Evolutionary conservation across 2,329 filamentous ascomycete species (phyloP).

Genomic region (Didymella pomorum): DNA sequence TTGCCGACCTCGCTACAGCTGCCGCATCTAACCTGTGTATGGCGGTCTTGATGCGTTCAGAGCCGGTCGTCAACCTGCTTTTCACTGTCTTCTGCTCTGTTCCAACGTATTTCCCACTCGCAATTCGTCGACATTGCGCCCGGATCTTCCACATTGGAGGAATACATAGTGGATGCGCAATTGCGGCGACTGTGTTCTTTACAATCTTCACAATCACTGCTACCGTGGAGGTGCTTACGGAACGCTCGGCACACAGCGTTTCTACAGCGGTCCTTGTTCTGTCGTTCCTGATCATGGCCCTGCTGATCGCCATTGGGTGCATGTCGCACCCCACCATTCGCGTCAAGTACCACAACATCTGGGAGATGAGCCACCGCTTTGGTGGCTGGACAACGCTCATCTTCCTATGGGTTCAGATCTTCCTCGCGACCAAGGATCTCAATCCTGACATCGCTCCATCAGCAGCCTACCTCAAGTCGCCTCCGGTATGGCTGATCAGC

Average conservation of each 20-base stretch:
- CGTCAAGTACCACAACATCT: slow-evolving; percentile 44
- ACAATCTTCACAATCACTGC: slow-evolving; percentile 53
- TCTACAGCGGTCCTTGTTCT: slow-evolving; percentile 35
- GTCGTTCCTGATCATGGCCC: slow-evolving; percentile 41
- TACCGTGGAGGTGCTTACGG: slow-evolving; percentile 34
- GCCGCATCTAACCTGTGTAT: slow-evolving; percentile 50
- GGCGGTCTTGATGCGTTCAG: slow-evolving; percentile 47
- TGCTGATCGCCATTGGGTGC: slow-evolving; percentile 42
- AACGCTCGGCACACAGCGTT: slow-evolving; percentile 18
- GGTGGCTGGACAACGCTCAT: slow-evolving; percentile 49
- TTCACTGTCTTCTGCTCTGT: slow-evolving; percentile 49
- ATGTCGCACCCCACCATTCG: slow-evolving; percentile 46
- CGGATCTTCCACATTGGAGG: slow-evolving; percentile 50
- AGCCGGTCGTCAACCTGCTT: slow-evolving; percentile 49
- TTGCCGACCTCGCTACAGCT: slow-evolving; percentile 46
- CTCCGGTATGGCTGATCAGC: slow-evolving; percentile 72
- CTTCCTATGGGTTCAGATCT: slow-evolving; percentile 48
- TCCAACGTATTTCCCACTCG: slow-evolving; percentile 41
- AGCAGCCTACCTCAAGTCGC: slow-evolving; percentile 36
- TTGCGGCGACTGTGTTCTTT: slow-evolving; percentile 54
- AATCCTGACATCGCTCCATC: slow-evolving; percentile 25
- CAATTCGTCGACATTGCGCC: slow-evolving; percentile 44
- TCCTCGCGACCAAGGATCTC: slow-evolving; percentile 39
- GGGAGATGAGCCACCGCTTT: slow-evolving; percentile 50
- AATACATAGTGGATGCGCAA: slow-evolving; percentile 48